Percentiles rank a stretch among this genome's conserved stretches.
Conservation (phyloP, 2,329 filamentous ascomycete species). For the Fusarium subtropicale region DNA sequence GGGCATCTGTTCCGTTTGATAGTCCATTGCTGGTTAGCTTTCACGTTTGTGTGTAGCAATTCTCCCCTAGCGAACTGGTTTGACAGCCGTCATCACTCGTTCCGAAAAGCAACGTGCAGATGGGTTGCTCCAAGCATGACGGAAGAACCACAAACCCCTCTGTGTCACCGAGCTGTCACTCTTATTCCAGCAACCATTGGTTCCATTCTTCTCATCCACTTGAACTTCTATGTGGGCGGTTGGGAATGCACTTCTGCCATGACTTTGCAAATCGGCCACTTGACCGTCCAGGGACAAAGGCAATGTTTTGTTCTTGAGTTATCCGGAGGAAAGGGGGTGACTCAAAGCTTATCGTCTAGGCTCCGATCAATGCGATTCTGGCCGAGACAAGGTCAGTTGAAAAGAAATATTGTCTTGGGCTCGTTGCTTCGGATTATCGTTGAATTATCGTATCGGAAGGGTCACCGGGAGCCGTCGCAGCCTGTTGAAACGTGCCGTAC, state of each 20-base stretch:
- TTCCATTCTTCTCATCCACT: slow-evolving; percentile 4
- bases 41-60: slow-evolving; percentile 33
- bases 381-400: background rate
- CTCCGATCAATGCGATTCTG: background rate
- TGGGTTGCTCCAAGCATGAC: slow-evolving; percentile 33
- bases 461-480: slow-evolving; percentile 13
- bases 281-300: slow-evolving; percentile 6
- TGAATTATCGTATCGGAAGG: slow-evolving; percentile 4
- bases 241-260: background rate
- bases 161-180: slow-evolving; percentile 33
- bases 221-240: background rate
- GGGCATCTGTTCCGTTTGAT: slow-evolving; percentile 17
- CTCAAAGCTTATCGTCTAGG: background rate
- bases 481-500: slow-evolving; percentile 35
- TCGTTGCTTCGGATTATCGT: background rate
- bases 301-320: background rate
- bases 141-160: slow-evolving; percentile 30
- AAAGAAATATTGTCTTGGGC: background rate
- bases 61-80: slow-evolving; percentile 23
- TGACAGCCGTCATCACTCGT: slow-evolving; percentile 40
- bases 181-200: slow-evolving; percentile 13
- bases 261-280: slow-evolving; percentile 9
- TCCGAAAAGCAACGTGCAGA: slow-evolving; percentile 38
- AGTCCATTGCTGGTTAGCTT: slow-evolving; percentile 3
- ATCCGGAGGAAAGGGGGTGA: background rate